A percentile compares a stretch with the other conserved stretches of the same genome.
These are phyloP conservation scores for Phytophthora colocasiae DNA, from an alignment of 352 stramenopile genomes.

Conservation along the genomic window DNA sequence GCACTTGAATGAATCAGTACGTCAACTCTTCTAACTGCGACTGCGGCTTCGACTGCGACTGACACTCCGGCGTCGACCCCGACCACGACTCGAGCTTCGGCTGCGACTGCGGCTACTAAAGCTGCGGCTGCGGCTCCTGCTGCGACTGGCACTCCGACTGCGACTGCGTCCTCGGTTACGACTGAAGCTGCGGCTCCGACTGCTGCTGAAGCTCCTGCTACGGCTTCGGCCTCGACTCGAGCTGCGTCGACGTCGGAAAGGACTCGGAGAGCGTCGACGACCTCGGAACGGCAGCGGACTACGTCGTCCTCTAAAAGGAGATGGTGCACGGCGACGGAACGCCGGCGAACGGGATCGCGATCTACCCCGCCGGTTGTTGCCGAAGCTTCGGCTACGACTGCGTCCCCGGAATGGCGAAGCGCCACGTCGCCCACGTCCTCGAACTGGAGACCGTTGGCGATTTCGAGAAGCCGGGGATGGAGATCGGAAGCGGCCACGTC, in stretches of 20 bases:
- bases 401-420: slow-evolving; percentile 61
- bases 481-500: slow-evolving; percentile 30
- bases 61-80: slow-evolving; percentile 22
- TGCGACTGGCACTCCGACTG: slow-evolving; percentile 38
- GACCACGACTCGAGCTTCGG: slow-evolving; percentile 40
- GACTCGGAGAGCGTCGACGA: slow-evolving; percentile 45
- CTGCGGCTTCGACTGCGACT: slow-evolving; percentile 42
- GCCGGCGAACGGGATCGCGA: slow-evolving; percentile 49
- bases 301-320: slow-evolving; percentile 46
- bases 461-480: slow-evolving; percentile 19
- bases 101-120: slow-evolving; percentile 46
- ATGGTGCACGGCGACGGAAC: slow-evolving; percentile 47
- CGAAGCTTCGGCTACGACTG: slow-evolving; percentile 46
- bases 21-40: slow-evolving; percentile 22
- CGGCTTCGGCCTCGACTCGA: slow-evolving; percentile 38
- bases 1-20: slow-evolving; percentile 11
- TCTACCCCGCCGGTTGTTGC: slow-evolving; percentile 26
- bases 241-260: slow-evolving; percentile 41
- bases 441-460: slow-evolving; percentile 23
- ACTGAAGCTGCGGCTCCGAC: slow-evolving; percentile 4
- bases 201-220: slow-evolving; percentile 33
- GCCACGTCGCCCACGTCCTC: slow-evolving; percentile 32
- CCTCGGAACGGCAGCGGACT: slow-evolving; percentile 29
- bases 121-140: slow-evolving; percentile 31
- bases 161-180: slow-evolving; percentile 26